phyloP scores from a whole-genome alignment of 192 early-diverging fungal species.

The Cladochytrium replicatum region DNA sequence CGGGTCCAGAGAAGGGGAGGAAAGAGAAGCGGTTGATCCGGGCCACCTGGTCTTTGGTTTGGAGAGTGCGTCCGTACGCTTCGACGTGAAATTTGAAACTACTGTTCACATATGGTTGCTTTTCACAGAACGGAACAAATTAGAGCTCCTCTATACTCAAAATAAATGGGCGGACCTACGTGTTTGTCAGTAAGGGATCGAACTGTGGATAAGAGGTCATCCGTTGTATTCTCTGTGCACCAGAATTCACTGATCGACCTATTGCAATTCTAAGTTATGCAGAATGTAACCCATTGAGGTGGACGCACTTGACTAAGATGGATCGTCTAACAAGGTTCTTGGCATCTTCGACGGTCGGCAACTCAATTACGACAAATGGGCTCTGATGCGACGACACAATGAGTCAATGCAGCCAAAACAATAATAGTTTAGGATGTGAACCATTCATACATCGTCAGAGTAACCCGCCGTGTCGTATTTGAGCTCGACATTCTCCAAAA shows the following conservation, averaged over 20 bases:
- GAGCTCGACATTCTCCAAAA: slow-evolving; percentile 60
- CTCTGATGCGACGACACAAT: slow-evolving; percentile 29
- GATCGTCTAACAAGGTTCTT: slow-evolving; percentile 62
- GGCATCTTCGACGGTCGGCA: slow-evolving; percentile 62
- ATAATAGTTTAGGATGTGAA: not conserved
- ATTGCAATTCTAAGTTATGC: too few species aligned
- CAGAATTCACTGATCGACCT: too few species aligned
- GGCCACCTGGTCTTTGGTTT: slow-evolving; percentile 59
- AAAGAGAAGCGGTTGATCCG: slow-evolving; percentile 81
- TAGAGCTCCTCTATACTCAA: not conserved
- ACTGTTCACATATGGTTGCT: not conserved
- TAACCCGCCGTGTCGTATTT: slow-evolving; percentile 52
- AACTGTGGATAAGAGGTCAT: not conserved
- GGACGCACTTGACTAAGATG: slow-evolving; percentile 82
- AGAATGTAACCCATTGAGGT: too few species aligned
- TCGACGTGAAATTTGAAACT: slow-evolving; percentile 46
- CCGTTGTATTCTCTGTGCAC: too few species aligned
- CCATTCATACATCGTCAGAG: slow-evolving; percentile 41
- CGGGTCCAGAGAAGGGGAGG: slow-evolving; percentile 71
- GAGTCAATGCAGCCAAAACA: not conserved
- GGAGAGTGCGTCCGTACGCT: slow-evolving; percentile 64
- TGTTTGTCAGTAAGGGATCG: too few species aligned
- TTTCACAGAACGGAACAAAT: slow-evolving; percentile 4
- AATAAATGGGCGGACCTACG: too few species aligned
- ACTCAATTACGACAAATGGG: slow-evolving; percentile 70